phyloP scores from a whole-genome alignment of 2,329 filamentous ascomycete genomes.

The Helminthosporium solani region DNA sequence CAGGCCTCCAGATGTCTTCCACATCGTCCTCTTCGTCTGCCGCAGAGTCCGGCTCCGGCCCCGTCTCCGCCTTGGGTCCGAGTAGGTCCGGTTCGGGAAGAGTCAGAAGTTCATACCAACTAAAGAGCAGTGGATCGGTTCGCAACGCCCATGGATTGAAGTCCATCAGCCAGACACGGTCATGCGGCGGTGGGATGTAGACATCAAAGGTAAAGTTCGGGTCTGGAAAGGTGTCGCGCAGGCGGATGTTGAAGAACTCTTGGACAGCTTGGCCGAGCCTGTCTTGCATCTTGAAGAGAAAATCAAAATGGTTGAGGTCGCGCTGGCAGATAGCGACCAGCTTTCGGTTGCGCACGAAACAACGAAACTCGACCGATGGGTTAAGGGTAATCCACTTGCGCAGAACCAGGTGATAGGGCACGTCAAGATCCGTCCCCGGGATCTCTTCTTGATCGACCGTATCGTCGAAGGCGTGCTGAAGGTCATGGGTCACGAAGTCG shows the following conservation, averaged over 20 bases:
- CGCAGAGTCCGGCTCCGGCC: conserved; percentile 17
- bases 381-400: conserved; percentile 87
- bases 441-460: conserved; percentile 43
- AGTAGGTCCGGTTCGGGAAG: conserved; percentile 57
- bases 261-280: conserved; percentile 68
- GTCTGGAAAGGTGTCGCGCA: conserved; percentile 80
- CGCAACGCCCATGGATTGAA: conserved; percentile 92
- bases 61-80: conserved; percentile 15
- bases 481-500: conserved; percentile 89
- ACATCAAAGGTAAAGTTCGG: conserved; percentile 86
- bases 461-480: conserved; percentile 89
- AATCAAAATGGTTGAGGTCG: conserved; percentile 87
- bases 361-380: conserved; percentile 89
- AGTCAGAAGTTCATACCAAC: conserved; percentile 81
- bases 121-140: conserved; percentile 86
- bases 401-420: conserved; percentile 79
- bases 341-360: conserved; percentile 81
- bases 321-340: conserved; percentile 84
- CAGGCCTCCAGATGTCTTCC: conserved; percentile 62
- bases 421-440: conserved; percentile 40
- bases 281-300: conserved; percentile 67
- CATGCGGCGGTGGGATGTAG: conserved; percentile 76
- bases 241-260: conserved; percentile 72
- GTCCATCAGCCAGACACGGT: conserved; percentile 82
- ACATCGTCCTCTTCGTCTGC: conserved; percentile 51